phyloP scores from a whole-genome alignment of 1,284 basidiomycete species.

The Exobasidium cylindrosporum region DNA sequence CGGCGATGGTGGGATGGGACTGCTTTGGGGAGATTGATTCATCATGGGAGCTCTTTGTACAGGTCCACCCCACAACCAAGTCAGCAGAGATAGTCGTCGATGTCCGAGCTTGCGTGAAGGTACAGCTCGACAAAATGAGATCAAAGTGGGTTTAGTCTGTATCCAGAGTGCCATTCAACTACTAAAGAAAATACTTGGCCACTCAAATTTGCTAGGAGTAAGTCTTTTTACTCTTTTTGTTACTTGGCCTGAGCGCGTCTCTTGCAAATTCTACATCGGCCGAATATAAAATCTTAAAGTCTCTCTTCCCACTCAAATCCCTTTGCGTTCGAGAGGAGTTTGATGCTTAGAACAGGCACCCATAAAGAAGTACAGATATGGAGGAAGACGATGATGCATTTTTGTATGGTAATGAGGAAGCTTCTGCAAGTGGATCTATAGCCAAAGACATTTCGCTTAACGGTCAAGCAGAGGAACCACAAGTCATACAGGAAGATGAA shows the following conservation, averaged over 20 bases:
- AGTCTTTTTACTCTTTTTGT: too few relatives aligned
- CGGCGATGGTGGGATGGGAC: conserved; percentile 35
- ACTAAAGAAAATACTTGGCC: background rate
- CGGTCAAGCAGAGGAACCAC: background rate
- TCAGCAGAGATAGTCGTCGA: background rate
- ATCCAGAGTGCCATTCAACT: too few relatives aligned
- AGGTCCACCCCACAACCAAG: background rate
- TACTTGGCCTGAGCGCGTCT: background rate
- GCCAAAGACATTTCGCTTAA: background rate
- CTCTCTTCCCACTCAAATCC: background rate
- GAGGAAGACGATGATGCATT: conserved; percentile 41
- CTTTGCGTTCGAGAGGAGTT: conserved; percentile 2
- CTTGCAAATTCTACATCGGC: too few relatives aligned
- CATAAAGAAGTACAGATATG: conserved; percentile 7
- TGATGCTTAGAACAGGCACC: background rate
- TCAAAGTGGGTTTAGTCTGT: too few relatives aligned
- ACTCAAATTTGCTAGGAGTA: background rate
- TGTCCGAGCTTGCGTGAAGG: too few relatives aligned
- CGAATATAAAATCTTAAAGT: background rate
- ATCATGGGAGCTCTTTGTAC: too few relatives aligned
- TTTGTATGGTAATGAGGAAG: conserved; percentile 29
- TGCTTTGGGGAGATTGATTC: background rate
- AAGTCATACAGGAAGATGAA: conserved; percentile 37
- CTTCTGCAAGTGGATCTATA: background rate
- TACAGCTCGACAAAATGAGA: too few relatives aligned